Evolutionary conservation across 2,329 filamentous ascomycete genomes (phyloP).

Genomic region (Coniochaeta hoffmannii): DNA sequence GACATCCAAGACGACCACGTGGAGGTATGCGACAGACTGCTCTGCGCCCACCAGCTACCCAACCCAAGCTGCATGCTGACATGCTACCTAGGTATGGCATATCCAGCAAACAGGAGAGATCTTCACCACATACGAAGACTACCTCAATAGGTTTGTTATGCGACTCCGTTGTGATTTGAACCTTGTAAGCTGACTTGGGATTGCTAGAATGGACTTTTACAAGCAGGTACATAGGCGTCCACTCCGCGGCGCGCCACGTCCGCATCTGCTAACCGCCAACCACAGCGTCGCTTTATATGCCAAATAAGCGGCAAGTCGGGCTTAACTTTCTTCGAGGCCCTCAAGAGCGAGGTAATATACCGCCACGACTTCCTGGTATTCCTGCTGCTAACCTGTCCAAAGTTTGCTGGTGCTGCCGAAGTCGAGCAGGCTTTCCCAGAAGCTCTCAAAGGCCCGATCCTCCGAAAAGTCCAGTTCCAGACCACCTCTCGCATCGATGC

Average conservation of each 20-base stretch:
- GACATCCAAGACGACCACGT: constrained; percentile 70
- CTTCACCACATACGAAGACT: constrained; percentile 82
- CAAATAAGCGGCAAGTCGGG: constrained; percentile 91
- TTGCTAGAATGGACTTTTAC: constrained; percentile 81
- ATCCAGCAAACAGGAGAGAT: constrained; percentile 87
- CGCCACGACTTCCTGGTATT: background rate
- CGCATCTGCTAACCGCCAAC: constrained; percentile 7
- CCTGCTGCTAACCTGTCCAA: constrained; percentile 3
- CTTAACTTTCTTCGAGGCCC: constrained; percentile 85
- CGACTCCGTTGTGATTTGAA: background rate
- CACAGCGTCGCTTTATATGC: constrained; percentile 81
- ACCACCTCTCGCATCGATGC: constrained; percentile 85
- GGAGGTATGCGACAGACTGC: constrained; percentile 54
- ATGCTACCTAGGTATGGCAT: constrained; percentile 67
- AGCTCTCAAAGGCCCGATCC: constrained; percentile 79
- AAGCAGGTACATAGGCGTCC: constrained; percentile 57
- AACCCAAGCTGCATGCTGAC: constrained; percentile 9
- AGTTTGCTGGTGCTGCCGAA: constrained; percentile 75
- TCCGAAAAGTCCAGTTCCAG: constrained; percentile 87
- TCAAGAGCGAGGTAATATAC: constrained; percentile 73
- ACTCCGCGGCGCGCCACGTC: background rate
- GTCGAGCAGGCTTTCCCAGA: constrained; percentile 91
- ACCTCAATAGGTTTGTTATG: constrained; percentile 64
- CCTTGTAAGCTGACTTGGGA: constrained; percentile 22
- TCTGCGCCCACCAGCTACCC: constrained; percentile 8